Base-by-base conservation (phyloP, 2,329 filamentous ascomycete genomes). In the Claviceps sp. region DNA sequence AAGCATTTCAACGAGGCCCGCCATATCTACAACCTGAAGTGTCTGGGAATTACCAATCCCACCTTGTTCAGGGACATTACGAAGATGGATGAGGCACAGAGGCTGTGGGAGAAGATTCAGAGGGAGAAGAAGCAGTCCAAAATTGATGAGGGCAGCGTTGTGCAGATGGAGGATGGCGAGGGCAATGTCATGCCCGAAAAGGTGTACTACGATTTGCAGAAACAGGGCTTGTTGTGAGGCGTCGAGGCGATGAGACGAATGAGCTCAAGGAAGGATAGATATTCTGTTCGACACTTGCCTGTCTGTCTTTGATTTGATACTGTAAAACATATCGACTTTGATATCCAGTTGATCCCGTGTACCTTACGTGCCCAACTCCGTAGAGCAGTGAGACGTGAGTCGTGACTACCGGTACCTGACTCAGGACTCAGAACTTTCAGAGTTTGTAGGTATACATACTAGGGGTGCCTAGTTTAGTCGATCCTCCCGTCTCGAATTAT, bases 121-220 rank as follows among this genome's bases (percentile, higher is more conserved):
- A 75, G 81, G 53, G 89, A 95, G 59, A 85, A 87, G 69, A 89
- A 87, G 75, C 84, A 81, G 67, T 81, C 82, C 57, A 85, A 82
- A 65, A 75, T 84, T 1, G 82, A 84, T 56, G 85, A 86, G 45
- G 89, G 91, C 41, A 88, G 85, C 55, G 80, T 98, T 10, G 88
- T 97, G 48, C 89, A 98, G 74, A 98, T 98, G 93, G 93, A 98
- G 74, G 93, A 98, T 67, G 87, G 82, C 0, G 87, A 95, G 65
- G 93, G 93, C 47, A 97, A 98, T 62, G 93, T 98, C 53, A 98
- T 98, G 93, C 93, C 94, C 0, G 89, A 96, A 72, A 95, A 95
- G 76, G 91, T 98, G 51, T 98, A 96, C 68, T 84, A 90, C 58
- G 93, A 98, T 76, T 70, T 97, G 68, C 86, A 89, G 69, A 95